phyloP scores from a whole-genome alignment of 306 rosid genomes.

The Castanea mollissima region DNA sequence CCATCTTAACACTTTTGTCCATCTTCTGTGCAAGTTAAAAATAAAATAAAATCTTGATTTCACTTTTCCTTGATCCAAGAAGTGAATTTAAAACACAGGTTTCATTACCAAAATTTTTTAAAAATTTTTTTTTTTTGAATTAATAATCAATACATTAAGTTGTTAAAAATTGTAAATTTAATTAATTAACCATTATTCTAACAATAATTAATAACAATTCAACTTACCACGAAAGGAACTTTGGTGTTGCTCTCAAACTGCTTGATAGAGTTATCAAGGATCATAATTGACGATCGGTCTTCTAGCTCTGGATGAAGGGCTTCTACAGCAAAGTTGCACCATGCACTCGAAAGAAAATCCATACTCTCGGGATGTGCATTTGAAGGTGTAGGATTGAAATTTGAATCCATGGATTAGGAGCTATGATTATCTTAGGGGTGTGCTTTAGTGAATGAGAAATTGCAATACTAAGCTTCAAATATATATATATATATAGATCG shows the following conservation, averaged over 20 bases:
- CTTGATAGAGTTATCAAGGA: slow-evolving; percentile 44
- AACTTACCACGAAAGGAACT: slow-evolving; percentile 42
- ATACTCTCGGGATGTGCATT: slow-evolving; percentile 80
- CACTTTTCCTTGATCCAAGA: neutral
- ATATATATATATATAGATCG: slow-evolving; percentile 5
- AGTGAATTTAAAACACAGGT: slow-evolving; percentile 1
- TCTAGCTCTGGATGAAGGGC: slow-evolving; percentile 60
- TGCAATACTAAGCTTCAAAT: slow-evolving; percentile 20
- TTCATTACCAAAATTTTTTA: neutral
- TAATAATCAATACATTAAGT: neutral
- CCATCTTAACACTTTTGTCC: slow-evolving; percentile 55
- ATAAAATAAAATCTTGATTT: neutral
- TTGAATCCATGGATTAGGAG: slow-evolving; percentile 38
- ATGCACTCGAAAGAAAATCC: slow-evolving; percentile 86
- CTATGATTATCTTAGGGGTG: slow-evolving; percentile 3
- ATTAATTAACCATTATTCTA: too few species aligned
- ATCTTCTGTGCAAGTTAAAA: slow-evolving; percentile 30
- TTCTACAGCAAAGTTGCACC: slow-evolving; percentile 93
- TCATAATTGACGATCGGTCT: slow-evolving; percentile 52
- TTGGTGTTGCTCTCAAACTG: slow-evolving; percentile 43
- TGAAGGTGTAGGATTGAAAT: slow-evolving; percentile 59
- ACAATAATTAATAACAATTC: neutral
- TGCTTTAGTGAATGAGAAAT: neutral
- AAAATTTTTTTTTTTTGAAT: too few species aligned
- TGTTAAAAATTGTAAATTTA: too few species aligned